Percentiles rank a stretch among this genome's conserved stretches.
Conservation (phyloP, 164 flowering plant genomes). For the Vitis vinifera region ASM3070453v1 NC_081808.1:914001-914500, state of each 20-base stretch:
- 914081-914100: no score
- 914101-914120: no score
- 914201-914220: no score
- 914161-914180: no score
- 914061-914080: no score
- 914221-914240: no score
- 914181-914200: no score
- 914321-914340: slow-evolving; percentile 49
- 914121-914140: no score
- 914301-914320: slow-evolving; percentile 5
- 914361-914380: slow-evolving; percentile 15
- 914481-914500: slow-evolving; percentile 17
- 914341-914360: slow-evolving; percentile 33
- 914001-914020: neutral
- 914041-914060: neutral
- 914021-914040: neutral
- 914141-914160: no score
- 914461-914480: neutral
- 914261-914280: neutral
- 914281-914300: neutral
- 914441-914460: slow-evolving; percentile 17
- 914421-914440: slow-evolving; percentile 34
- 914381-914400: slow-evolving; percentile 12
- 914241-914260: neutral
- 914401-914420: slow-evolving; percentile 24